Percentiles rank a stretch among this genome's conserved stretches.
Conservation (phyloP, 306 rosid genomes). For the Astragalus membranaceus region DNA sequence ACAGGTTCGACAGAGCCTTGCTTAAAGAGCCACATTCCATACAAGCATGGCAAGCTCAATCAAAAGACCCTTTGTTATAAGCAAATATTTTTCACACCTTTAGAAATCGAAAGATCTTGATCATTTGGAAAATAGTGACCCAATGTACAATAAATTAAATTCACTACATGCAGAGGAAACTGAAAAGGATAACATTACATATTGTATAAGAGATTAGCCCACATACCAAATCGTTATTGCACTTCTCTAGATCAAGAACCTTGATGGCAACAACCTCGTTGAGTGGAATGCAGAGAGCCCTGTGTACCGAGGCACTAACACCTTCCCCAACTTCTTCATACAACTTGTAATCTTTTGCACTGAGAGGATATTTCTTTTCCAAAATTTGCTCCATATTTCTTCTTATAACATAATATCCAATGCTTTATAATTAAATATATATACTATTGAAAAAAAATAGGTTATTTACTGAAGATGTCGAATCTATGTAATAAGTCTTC, state of each 20-base stretch:
- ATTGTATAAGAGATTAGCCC: not conserved
- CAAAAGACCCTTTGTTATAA: not conserved
- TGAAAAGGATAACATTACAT: not conserved
- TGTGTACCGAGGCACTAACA: slow-evolving; percentile 80
- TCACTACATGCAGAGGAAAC: not conserved
- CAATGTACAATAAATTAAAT: not conserved
- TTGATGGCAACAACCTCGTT: slow-evolving; percentile 91
- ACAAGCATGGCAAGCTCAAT: not conserved
- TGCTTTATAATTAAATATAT: slow-evolving; percentile 29
- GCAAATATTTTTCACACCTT: not conserved
- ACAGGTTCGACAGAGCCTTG: not conserved
- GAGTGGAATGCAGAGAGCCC: slow-evolving; percentile 89
- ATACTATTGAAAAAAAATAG: slow-evolving; percentile 18
- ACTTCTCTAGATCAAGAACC: slow-evolving; percentile 93
- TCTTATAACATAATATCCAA: slow-evolving; percentile 40
- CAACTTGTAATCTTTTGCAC: slow-evolving; percentile 72
- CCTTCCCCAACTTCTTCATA: slow-evolving; percentile 99
- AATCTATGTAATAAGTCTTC: slow-evolving; percentile 31
- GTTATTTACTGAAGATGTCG: slow-evolving; percentile 16
- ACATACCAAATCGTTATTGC: slow-evolving; percentile 91
- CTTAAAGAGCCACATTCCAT: slow-evolving; percentile 7
- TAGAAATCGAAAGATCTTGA: not conserved
- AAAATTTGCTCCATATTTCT: slow-evolving; percentile 53
- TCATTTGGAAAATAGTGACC: not conserved
- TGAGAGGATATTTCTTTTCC: slow-evolving; percentile 68